Evolutionary conservation across 441 rosid species (phyloP), one percentile per base, ranked within the genome.

Genomic region (Adansonia grandidieri): DNA sequence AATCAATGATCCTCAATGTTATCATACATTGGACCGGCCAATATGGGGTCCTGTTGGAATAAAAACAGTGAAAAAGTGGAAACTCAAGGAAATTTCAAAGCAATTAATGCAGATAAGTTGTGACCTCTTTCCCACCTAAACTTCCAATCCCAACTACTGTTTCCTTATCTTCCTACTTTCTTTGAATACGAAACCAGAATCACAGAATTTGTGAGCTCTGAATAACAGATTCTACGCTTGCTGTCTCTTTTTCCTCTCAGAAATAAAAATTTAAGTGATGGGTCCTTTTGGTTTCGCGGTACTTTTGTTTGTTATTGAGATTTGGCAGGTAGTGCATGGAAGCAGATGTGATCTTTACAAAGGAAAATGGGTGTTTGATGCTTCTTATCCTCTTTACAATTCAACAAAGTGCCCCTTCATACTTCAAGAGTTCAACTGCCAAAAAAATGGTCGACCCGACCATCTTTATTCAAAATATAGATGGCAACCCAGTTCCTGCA

Each of bases 401-500:
- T 83, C 89, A 0, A 79, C 85, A 11, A 53, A 80, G 37, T 90
- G 94, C 70, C 94, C 91, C n/a, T 90, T 88, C 76, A 83, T 90
- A 22, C 88, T 83, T 15, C 80, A 81, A 0, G 89, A 87, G 80
- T 90, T 90, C 73, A 85, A 89, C 53, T 90, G 94, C 84, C 82
- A 78, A 64, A 87, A 83, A 40, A 83, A 84, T 19, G 91, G 90
- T 9, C 78, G 94, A 78, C 94, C 92, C 22, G 94, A 89, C 78
- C 83, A 63, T 71, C 89, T 83, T 76, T 90, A 82, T 66, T 91
- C 87, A 74, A 82, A 87, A 75, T 90, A 86, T 78, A 80, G 89
- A 14, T 90, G 93, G 93, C 84, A 80, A 54, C 91, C 94, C 51
- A 87, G 66, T 48, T 78, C 89, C 28, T 90, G 94, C 75, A 54